These are phyloP conservation scores for Candida sanyaensis DNA, from an alignment of 1,139 yeast genomes.

Conservation along the genomic window DNA sequence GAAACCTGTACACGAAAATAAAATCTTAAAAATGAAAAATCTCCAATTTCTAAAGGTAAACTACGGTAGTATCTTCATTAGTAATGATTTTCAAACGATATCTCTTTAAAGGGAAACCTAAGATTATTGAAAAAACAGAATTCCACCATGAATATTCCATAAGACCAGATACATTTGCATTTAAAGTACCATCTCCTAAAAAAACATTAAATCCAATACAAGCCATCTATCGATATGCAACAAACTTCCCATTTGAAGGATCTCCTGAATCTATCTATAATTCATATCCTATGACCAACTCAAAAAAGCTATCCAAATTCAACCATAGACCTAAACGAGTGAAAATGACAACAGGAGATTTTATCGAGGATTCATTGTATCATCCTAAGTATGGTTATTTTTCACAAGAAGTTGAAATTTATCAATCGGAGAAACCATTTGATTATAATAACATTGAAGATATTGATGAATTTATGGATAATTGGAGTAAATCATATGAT, in stretches of 20 bases:
- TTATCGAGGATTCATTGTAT: conserved; percentile 82
- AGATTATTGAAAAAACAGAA: conserved; percentile 24
- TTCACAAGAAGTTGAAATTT: conserved; percentile 75
- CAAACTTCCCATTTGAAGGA: conserved; percentile 46
- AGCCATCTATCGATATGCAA: conserved; percentile 42
- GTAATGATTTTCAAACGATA: conserved; percentile 5
- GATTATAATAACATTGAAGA: conserved; percentile 59
- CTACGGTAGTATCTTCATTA: too few species aligned
- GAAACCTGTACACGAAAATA: too few species aligned
- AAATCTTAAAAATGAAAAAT: too few species aligned
- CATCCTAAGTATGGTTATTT: conserved; percentile 84
- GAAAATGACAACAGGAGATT: conserved; percentile 74
- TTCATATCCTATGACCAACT: conserved; percentile 40
- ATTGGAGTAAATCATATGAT: conserved; percentile 69
- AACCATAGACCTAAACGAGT: conserved; percentile 58
- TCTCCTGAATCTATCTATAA: conserved; percentile 45
- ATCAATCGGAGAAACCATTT: conserved; percentile 62
- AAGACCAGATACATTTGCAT: conserved; percentile 50
- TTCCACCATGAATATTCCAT: conserved; percentile 49
- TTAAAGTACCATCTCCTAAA: conserved; percentile 36
- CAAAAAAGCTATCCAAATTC: conserved; percentile 47
- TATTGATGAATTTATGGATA: conserved; percentile 68
- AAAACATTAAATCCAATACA: conserved; percentile 35
- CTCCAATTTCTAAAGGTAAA: too few species aligned
- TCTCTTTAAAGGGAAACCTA: conserved; percentile 14